Conservation (phyloP, 192 early-diverging fungal species). For the Phlyctochytrium arcticum region DNA sequence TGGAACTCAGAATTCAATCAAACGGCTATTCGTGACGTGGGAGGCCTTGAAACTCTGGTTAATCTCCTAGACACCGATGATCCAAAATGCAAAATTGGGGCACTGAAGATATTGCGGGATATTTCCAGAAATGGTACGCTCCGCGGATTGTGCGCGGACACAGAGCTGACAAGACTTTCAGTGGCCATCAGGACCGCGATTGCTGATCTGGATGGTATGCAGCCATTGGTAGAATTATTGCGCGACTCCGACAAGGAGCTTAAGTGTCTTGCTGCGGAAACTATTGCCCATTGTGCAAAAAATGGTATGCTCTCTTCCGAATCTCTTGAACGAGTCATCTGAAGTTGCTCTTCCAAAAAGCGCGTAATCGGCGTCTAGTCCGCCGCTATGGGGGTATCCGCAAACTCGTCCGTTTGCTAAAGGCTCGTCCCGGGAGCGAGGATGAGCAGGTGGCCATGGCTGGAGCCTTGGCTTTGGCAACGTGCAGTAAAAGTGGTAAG, state of each 20-base stretch:
- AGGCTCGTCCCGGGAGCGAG: slow-evolving; percentile 38
- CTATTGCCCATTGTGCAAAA: slow-evolving; percentile 61
- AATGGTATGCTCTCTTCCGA: slow-evolving; percentile 36
- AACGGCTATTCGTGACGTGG: slow-evolving; percentile 60
- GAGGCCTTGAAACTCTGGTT: slow-evolving; percentile 57
- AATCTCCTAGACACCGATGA: slow-evolving; percentile 64
- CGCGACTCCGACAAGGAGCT: slow-evolving; percentile 51
- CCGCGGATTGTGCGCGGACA: neutral
- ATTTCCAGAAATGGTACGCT: slow-evolving; percentile 52
- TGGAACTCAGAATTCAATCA: slow-evolving; percentile 60
- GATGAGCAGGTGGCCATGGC: slow-evolving; percentile 57
- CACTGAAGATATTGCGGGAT: slow-evolving; percentile 56
- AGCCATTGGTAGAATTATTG: slow-evolving; percentile 56
- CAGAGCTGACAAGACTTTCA: neutral
- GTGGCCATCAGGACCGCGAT: slow-evolving; percentile 57
- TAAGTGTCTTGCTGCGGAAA: slow-evolving; percentile 63
- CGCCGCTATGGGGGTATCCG: slow-evolving; percentile 57
- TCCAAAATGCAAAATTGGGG: slow-evolving; percentile 60
- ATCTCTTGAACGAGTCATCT: neutral
- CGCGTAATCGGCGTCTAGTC: slow-evolving; percentile 51
- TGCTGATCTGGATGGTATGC: slow-evolving; percentile 57
- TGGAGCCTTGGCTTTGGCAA: slow-evolving; percentile 55
- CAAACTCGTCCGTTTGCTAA: slow-evolving; percentile 55
- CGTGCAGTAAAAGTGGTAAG: slow-evolving; percentile 55
- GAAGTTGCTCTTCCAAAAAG: slow-evolving; percentile 5